phyloP scores from a whole-genome alignment of 2,329 filamentous ascomycete species.

The Phialophora tarda region DNA sequence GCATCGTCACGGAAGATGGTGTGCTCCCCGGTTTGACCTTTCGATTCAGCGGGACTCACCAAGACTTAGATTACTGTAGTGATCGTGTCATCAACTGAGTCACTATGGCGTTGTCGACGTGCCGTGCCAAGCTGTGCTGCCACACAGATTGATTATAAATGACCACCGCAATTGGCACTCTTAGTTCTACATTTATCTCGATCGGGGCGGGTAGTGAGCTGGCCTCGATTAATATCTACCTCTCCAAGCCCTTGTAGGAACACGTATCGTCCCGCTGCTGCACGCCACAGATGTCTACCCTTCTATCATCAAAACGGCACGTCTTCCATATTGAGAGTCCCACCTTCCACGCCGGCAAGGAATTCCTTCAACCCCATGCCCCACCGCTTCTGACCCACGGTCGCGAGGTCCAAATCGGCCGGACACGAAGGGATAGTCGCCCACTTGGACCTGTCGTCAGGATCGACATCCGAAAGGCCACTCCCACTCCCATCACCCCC shows the following conservation, averaged over 20 bases:
- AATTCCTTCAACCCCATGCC: constrained; percentile 30
- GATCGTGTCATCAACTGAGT: no score
- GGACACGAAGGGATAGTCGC: constrained; percentile 28
- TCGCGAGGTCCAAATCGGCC: constrained; percentile 29
- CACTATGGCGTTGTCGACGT: no score
- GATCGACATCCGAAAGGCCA: not conserved
- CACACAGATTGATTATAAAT: no score
- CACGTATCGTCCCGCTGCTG: no score
- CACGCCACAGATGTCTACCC: no score
- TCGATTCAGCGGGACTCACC: constrained; percentile 19
- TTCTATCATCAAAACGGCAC: constrained; percentile 22
- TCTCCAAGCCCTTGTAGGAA: no score
- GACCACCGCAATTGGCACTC: no score
- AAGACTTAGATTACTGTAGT: constrained; percentile 18
- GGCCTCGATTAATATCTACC: no score
- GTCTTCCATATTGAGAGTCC: constrained; percentile 26
- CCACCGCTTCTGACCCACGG: constrained; percentile 27
- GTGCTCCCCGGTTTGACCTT: constrained; percentile 27
- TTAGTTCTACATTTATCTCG: no score
- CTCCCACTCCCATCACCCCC: not conserved
- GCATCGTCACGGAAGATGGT: constrained; percentile 36
- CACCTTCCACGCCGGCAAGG: constrained; percentile 28
- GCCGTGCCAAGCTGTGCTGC: no score
- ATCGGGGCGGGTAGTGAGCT: no score
- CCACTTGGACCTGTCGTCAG: constrained; percentile 28